phyloP scores from a whole-genome alignment of 164 flowering plant genomes.

The Piper betle region DNA sequence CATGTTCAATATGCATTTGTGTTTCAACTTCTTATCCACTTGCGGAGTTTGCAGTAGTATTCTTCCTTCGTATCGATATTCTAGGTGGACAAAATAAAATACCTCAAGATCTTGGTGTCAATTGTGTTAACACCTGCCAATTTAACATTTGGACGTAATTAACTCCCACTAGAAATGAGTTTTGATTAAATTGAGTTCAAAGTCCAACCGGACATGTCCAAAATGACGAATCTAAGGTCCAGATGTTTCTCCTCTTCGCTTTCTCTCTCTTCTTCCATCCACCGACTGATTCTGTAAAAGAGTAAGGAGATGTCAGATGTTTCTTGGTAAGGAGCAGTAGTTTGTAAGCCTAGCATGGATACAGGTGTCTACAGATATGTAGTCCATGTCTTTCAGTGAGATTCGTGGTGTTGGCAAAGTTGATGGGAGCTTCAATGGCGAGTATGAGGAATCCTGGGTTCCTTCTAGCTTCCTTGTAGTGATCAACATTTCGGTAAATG shows the following conservation, averaged over 20 bases:
- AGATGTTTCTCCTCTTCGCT: conserved; percentile 23
- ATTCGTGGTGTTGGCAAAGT: conserved; percentile 70
- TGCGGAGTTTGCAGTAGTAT: no score
- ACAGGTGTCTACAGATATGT: not conserved
- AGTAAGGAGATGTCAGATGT: not conserved
- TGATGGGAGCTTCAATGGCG: conserved; percentile 70
- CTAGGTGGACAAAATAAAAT: not conserved
- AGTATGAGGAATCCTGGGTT: conserved; percentile 69
- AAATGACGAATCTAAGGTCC: conserved; percentile 30
- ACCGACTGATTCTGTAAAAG: conserved; percentile 49
- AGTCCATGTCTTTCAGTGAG: conserved; percentile 64
- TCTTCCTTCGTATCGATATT: not conserved
- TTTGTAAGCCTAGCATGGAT: not conserved
- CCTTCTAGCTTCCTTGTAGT: conserved; percentile 54
- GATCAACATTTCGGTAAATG: conserved; percentile 51
- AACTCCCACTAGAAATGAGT: not conserved
- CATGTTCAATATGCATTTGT: not conserved
- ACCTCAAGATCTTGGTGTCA: conserved; percentile 63
- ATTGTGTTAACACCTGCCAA: conserved; percentile 59
- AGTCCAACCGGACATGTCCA: conserved; percentile 55
- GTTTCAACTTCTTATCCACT: no score
- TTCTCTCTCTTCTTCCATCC: conserved; percentile 55
- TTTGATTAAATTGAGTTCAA: no score
- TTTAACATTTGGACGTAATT: not conserved
- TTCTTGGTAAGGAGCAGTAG: no score